These are phyloP conservation scores for Amaranthus tricolor DNA, from an alignment of 179 eudicot genomes.

Conservation along the genomic window DNA sequence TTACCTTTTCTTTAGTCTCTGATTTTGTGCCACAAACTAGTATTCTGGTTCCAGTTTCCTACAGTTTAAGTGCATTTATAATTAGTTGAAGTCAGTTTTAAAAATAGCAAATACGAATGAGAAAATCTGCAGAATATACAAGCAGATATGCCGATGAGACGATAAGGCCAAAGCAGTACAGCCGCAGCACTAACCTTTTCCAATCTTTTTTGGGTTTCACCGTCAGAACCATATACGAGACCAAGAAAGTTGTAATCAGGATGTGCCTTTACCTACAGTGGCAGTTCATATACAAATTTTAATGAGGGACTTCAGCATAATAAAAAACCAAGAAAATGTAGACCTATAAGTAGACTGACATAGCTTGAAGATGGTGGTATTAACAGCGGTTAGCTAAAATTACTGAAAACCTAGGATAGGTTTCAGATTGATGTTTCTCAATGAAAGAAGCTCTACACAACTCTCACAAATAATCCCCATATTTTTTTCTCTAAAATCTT, in stretches of 20 bases:
- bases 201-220: slow-evolving; percentile 73
- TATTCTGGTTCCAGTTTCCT: slow-evolving; percentile 92
- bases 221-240: slow-evolving; percentile 64
- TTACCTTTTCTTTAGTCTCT: slow-evolving; percentile 54
- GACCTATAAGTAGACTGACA: not conserved
- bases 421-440: too few species aligned
- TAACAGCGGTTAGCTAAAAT: too few species aligned
- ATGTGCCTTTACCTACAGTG: slow-evolving; percentile 62
- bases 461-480: too few species aligned
- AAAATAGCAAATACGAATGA: not conserved
- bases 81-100: slow-evolving; percentile 11
- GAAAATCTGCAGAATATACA: slow-evolving; percentile 5
- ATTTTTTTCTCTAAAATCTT: too few species aligned
- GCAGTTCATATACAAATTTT: not conserved
- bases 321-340: not conserved
- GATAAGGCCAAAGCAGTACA: not conserved
- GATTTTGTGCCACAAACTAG: slow-evolving; percentile 65
- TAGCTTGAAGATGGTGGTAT: too few species aligned
- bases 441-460: too few species aligned
- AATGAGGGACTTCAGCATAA: slow-evolving; percentile 9
- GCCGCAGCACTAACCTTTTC: slow-evolving; percentile 64
- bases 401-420: too few species aligned
- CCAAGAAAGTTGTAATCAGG: slow-evolving; percentile 76
- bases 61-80: slow-evolving; percentile 17
- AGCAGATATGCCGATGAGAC: not conserved